Evolutionary conservation across 495 filamentous ascomycete species (phyloP).

Genomic region (Penicillium soppii): DNA sequence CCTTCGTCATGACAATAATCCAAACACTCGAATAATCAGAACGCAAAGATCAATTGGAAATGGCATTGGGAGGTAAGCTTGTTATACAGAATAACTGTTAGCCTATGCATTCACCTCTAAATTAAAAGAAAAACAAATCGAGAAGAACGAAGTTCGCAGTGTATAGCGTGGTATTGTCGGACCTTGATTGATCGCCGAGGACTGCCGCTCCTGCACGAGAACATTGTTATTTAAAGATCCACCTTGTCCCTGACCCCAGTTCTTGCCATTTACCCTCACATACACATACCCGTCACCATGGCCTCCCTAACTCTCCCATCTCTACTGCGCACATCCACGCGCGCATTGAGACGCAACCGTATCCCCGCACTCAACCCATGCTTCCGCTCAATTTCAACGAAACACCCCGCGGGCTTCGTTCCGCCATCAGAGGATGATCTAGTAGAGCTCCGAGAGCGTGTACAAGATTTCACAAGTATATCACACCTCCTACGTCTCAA

Average conservation of each 20-base stretch:
- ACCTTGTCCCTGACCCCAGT: neutral
- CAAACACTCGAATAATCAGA: neutral
- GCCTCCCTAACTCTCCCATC: constrained; percentile 27
- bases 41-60: neutral
- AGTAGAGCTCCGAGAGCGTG: constrained; percentile 79
- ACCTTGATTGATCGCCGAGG: constrained; percentile 22
- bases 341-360: constrained; percentile 25
- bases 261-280: neutral
- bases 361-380: constrained; percentile 35
- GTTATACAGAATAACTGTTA: too few relatives aligned
- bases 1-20: constrained; percentile 11
- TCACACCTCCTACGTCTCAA: neutral
- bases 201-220: constrained; percentile 17
- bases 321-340: constrained; percentile 33
- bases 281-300: constrained; percentile 24
- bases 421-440: constrained; percentile 76
- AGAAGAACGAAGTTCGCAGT: neutral
- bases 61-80: too few relatives aligned
- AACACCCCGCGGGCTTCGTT: constrained; percentile 81
- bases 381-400: constrained; percentile 55
- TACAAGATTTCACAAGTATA: constrained; percentile 83
- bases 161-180: constrained; percentile 4
- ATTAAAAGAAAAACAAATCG: neutral
- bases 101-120: too few relatives aligned
- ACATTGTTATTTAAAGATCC: constrained; percentile 14